Evolutionary conservation across 306 rosid species (phyloP).

Genomic region (Corylus americana): DNA sequence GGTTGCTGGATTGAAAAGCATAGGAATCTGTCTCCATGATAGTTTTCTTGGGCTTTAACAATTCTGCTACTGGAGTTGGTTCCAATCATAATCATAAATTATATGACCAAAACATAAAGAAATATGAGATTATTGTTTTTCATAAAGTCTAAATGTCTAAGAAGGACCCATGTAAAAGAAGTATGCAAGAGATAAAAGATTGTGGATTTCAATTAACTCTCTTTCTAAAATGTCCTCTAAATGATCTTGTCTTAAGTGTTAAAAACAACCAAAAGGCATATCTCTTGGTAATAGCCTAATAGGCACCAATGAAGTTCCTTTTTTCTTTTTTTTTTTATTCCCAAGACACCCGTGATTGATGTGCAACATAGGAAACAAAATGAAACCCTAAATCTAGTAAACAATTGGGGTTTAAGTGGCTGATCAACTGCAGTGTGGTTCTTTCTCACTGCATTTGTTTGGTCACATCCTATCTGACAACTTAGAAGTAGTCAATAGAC

Average conservation of each 20-base stretch:
- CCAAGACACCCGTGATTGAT: neutral
- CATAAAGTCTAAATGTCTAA: no score
- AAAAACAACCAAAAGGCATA: neutral
- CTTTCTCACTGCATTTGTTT: neutral
- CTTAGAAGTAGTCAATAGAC: neutral
- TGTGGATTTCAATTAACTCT: no score
- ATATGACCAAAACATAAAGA: no score
- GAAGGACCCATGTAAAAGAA: no score
- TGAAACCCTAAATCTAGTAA: neutral
- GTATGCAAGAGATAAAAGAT: no score
- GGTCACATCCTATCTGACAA: neutral
- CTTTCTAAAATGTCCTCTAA: no score
- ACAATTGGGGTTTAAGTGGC: neutral
- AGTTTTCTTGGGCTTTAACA: no score
- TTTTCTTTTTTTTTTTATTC: neutral
- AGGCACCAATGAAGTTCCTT: neutral
- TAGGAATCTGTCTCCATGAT: no score
- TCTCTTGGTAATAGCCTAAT: neutral
- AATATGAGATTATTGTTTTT: no score
- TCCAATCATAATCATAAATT: no score
- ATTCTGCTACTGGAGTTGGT: no score
- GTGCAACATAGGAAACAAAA: neutral
- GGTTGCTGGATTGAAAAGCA: no score
- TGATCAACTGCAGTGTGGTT: neutral
- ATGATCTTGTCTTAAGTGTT: neutral